Evolutionary conservation across 208 protist species (phyloP), one percentile per base, ranked within the genome.

Genomic region (Trypanosoma theileri): DNA sequence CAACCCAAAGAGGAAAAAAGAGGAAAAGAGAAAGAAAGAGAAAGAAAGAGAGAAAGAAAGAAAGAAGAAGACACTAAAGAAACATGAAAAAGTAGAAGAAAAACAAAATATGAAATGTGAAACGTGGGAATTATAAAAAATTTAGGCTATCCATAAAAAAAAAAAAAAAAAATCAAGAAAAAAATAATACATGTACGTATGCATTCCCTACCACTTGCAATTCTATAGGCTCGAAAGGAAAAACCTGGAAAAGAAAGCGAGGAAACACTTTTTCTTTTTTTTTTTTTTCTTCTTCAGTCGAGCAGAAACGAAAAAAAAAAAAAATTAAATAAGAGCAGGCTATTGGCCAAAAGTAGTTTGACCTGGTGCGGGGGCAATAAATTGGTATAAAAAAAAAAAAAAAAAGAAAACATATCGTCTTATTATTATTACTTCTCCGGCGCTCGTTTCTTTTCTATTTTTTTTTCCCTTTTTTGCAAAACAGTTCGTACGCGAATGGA

Each of bases 1-100:
- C 42, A 21, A 73, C 6, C 22, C 12, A 71, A 42, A 68, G 60
- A 56, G 22, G 44, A 69, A 58, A 10, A 63, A 17, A 0, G 35
- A 17, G 66, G 28, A 24, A 11, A 28, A 70, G 2, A 66, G 40
- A 17, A 59, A 66, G 48, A 64, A 51, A 79, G 35, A 59, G 62
- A 64, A 7, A 72, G 63, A 58, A 26, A 53, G 16, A 8, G 28
- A 6, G 6, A 35, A 35, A 35, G 6, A 6, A 35, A 35, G 28
- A 1, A 35, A 6, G 6, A 35, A 35, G n/a, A n/a, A n/a, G n/a
- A n/a, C n/a, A n/a, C n/a, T n/a, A n/a, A n/a, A n/a, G n/a, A n/a
- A n/a, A n/a, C n/a, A n/a, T n/a, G n/a, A n/a, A n/a, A n/a, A n/a
- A n/a, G n/a, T n/a, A n/a, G n/a, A n/a, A n/a, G n/a, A n/a, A n/a